Percentiles rank a stretch among this genome's conserved stretches.
phyloP scores from a whole-genome alignment of 75 land plant genomes.

The Adiantum capillusveneris region DNA sequence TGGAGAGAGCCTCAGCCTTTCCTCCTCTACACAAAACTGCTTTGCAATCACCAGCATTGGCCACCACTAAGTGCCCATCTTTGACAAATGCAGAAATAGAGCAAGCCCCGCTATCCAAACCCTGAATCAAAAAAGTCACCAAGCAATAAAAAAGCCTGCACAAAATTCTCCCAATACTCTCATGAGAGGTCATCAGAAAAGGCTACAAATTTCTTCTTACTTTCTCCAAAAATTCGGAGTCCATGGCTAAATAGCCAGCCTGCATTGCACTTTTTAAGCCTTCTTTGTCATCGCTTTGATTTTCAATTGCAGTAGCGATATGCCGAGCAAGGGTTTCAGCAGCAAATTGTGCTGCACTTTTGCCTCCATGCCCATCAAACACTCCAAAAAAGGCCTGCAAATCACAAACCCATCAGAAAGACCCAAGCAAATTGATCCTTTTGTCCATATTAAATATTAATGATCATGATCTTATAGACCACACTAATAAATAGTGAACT shows the following conservation, averaged over 20 bases:
- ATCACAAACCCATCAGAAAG: too few relatives aligned
- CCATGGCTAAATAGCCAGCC: conserved; percentile 54
- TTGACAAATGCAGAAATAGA: conserved; percentile 49
- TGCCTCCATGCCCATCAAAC: conserved; percentile 88
- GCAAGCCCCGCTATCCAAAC: conserved; percentile 51
- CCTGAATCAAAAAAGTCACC: too few relatives aligned
- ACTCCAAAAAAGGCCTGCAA: conserved; percentile 75
- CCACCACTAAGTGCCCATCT: conserved; percentile 43
- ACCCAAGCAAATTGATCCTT: too few relatives aligned
- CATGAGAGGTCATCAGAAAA: background rate
- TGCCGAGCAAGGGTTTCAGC: conserved; percentile 45
- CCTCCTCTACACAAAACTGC: conserved; percentile 59
- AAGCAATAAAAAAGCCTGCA: too few relatives aligned
- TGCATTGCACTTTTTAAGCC: conserved; percentile 44
- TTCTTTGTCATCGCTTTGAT: conserved; percentile 9
- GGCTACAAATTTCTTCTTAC: conserved; percentile 21
- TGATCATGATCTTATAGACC: too few relatives aligned
- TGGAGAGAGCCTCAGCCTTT: conserved; percentile 39
- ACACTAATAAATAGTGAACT: too few relatives aligned
- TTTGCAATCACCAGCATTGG: conserved; percentile 67
- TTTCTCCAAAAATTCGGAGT: conserved; percentile 44
- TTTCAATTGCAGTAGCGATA: conserved; percentile 31
- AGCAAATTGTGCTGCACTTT: conserved; percentile 61
- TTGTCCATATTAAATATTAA: too few relatives aligned
- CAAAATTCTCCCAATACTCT: background rate